Evolutionary conservation across 345 rosid species (phyloP).

Genomic region (Populus deltoides): DNA sequence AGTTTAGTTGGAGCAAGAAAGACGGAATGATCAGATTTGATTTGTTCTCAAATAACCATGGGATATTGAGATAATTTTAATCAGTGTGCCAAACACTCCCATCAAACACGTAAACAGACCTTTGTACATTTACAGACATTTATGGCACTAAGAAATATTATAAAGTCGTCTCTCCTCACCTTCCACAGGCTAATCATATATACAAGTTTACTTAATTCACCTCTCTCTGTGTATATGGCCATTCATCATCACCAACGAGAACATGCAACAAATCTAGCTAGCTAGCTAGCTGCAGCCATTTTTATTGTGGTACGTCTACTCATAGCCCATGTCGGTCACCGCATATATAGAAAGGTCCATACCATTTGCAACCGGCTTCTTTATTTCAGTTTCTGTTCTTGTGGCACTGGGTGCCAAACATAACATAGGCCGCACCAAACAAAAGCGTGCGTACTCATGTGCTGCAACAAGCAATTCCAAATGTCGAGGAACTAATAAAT

Average conservation of each 20-base stretch:
- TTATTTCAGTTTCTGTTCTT: constrained; percentile 19
- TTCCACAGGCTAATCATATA: background rate
- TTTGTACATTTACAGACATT: background rate
- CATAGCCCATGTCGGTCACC: background rate
- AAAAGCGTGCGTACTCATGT: background rate
- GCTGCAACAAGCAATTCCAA: background rate
- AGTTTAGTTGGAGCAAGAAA: too few relatives aligned
- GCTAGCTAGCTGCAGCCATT: background rate
- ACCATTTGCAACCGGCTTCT: constrained; percentile 13
- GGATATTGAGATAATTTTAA: too few relatives aligned
- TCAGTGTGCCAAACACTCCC: background rate
- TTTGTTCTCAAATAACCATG: too few relatives aligned
- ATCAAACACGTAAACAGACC: background rate
- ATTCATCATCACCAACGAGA: background rate
- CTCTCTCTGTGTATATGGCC: background rate
- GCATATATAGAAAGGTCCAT: background rate
- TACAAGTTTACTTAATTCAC: background rate
- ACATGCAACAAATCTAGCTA: background rate
- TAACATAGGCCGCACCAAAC: background rate
- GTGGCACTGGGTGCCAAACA: constrained; percentile 29
- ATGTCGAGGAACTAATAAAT: background rate
- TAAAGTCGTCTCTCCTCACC: background rate
- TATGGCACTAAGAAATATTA: background rate
- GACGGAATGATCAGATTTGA: too few relatives aligned
- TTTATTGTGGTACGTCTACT: constrained; percentile 8